Percentiles rank a stretch among this genome's conserved stretches.
Conservation (phyloP, 352 stramenopile species). For the Phytophthora quininea region DNA sequence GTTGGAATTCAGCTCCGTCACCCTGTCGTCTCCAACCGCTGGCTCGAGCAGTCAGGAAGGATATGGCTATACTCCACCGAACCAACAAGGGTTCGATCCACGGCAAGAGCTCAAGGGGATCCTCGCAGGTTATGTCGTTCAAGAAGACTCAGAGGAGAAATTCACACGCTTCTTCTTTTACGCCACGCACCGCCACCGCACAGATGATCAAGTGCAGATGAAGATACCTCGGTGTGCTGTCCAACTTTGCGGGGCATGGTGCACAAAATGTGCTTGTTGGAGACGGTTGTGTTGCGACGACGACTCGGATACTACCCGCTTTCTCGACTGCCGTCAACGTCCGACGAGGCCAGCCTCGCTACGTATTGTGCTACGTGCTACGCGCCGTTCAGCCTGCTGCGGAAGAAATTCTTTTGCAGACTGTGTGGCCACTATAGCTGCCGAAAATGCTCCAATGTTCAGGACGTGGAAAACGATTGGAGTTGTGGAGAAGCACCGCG, state of each 20-base stretch:
- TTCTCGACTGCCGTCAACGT: slow-evolving; percentile 27
- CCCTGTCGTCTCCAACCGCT: slow-evolving; percentile 26
- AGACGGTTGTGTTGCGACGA: slow-evolving; percentile 52
- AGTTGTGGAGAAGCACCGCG: slow-evolving; percentile 43
- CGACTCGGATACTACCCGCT: slow-evolving; percentile 61
- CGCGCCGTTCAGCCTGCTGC: slow-evolving; percentile 50
- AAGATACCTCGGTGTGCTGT: slow-evolving; percentile 42
- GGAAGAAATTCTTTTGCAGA: slow-evolving; percentile 59
- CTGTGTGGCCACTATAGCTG: slow-evolving; percentile 63
- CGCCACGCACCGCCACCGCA: slow-evolving; percentile 32
- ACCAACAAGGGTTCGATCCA: slow-evolving; percentile 19
- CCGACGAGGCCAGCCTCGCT: slow-evolving; percentile 27
- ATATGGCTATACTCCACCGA: slow-evolving; percentile 16
- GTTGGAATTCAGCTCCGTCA: slow-evolving; percentile 31
- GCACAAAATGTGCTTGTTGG: slow-evolving; percentile 42
- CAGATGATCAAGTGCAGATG: slow-evolving; percentile 6
- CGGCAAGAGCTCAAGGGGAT: slow-evolving; percentile 44
- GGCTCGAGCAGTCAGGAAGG: slow-evolving; percentile 26
- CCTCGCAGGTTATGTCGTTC: slow-evolving; percentile 61
- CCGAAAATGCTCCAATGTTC: slow-evolving; percentile 52
- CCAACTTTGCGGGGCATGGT: slow-evolving; percentile 58
- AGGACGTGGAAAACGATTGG: slow-evolving; percentile 51
- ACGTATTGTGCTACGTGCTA: slow-evolving; percentile 54
- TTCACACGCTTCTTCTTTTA: slow-evolving; percentile 76
- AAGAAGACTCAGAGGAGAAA: slow-evolving; percentile 61